Conservation (phyloP, 2,329 filamentous ascomycete species). For the Exophiala sideris region DNA sequence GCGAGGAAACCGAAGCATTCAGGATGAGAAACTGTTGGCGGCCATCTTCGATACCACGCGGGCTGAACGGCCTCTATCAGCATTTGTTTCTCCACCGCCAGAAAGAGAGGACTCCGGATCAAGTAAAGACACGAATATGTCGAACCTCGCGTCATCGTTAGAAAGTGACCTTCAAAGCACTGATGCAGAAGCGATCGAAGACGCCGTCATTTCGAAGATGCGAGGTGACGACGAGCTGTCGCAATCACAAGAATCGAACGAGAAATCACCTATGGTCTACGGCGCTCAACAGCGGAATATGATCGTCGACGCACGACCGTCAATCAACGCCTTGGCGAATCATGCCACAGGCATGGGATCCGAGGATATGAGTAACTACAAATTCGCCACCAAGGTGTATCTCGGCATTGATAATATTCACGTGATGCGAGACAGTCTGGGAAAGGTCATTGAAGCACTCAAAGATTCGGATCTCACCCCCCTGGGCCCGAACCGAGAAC, state of each 20-base stretch:
- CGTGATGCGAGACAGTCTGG: conserved; percentile 89
- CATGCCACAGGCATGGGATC: conserved; percentile 89
- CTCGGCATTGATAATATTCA: conserved; percentile 98
- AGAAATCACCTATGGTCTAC: conserved; percentile 66
- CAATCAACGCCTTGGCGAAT: conserved; percentile 91
- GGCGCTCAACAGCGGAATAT: conserved; percentile 90
- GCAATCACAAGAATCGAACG: conserved; percentile 11
- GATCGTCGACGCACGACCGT: conserved; percentile 92
- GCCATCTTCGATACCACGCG: conserved; percentile 81
- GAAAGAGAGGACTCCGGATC: conserved; percentile 41
- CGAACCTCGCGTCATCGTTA: conserved; percentile 47
- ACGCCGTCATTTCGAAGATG: conserved; percentile 60
- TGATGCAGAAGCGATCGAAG: conserved; percentile 65
- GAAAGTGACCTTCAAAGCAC: conserved; percentile 52
- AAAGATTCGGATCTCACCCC: conserved; percentile 89
- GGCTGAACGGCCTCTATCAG: conserved; percentile 42
- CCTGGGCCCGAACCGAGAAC: conserved; percentile 75
- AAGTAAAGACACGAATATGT: conserved; percentile 37
- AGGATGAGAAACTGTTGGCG: conserved; percentile 89
- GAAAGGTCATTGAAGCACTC: conserved; percentile 80
- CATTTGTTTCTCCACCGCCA: conserved; percentile 36
- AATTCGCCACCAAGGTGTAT: conserved; percentile 84
- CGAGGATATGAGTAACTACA: conserved; percentile 97
- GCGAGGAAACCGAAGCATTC: conserved; percentile 81
- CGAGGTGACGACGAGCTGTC: conserved; percentile 56